Evolutionary conservation across 768 basidiomycete species (phyloP), one percentile per base, ranked within the genome.

Genomic region (Thelephora ganbajun): DNA sequence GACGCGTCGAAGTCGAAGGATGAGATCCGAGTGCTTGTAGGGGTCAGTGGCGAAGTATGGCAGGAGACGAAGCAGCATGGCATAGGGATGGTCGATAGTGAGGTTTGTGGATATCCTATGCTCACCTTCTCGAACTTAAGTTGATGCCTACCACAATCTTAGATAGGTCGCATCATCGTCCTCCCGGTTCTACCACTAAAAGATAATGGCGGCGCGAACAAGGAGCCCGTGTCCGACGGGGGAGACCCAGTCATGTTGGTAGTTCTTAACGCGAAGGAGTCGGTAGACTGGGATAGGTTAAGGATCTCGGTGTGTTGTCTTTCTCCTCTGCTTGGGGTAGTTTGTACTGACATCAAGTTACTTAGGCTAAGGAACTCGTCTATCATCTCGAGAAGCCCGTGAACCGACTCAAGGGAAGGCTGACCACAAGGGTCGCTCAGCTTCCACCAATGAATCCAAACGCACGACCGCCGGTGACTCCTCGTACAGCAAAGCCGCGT

Each of bases 31-130:
- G 74, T 87, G 37, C 66, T 81, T 22, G 81, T 80, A 6, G 85
- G 85, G 13, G 63, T 89, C 26, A 76, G 77, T 36, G 75, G 76
- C 9, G 84, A 87, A 60, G 69, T 85, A 33, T 89, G 86, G 85
- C 76, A 76, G 45, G 85, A 88, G 62, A 83, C 79, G 22, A 70
- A 68, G 50, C 77, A 74, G 19, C 70, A 78, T 42, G 78, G 75
- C 9, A 66, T 70, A 41, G 83, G 81, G 14, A 82, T 81, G 77
- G 80, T 79, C 2, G 84, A 88, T 50, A 79, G 80, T 59, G 84
- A 88, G 73, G 85, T 85, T 54, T 55, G 69, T 60, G 1, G n/a
- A 12, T 30, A 3, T 3, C n/a, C 7, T n/a, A n/a, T 9, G 11
- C 35, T 33, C 1, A 34, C 19, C 11, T 43, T 11, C 1, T 30